Evolutionary conservation across 2,329 filamentous ascomycete species (phyloP).

Genomic region (Diaporthe nobilis): DNA sequence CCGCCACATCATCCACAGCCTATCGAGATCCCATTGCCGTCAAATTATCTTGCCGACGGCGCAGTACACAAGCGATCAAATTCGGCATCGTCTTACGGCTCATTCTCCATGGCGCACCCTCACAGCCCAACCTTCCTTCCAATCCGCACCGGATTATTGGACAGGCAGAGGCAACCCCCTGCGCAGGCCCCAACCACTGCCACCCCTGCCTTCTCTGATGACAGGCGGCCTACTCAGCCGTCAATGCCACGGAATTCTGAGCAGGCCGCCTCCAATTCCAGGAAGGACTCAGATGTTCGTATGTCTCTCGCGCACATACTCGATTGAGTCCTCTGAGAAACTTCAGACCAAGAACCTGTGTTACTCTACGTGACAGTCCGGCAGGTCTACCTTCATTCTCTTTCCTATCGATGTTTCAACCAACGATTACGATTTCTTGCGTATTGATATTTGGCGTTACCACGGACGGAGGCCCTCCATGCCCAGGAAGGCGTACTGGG

Average conservation of each 20-base stretch:
- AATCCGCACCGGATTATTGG: background rate
- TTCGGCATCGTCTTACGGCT: constrained; percentile 31
- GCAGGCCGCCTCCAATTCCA: background rate
- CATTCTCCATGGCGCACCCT: background rate
- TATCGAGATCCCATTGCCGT: background rate
- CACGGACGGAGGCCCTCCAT: background rate
- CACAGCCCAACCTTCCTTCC: background rate
- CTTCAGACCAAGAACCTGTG: background rate
- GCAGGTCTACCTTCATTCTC: background rate
- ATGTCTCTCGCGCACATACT: constrained; percentile 11
- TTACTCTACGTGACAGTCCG: background rate
- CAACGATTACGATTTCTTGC: background rate
- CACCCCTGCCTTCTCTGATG: too few species aligned
- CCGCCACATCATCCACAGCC: background rate
- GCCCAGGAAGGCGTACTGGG: background rate
- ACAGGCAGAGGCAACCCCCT: background rate
- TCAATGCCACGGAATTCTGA: background rate
- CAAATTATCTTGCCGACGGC: background rate
- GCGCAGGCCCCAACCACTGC: background rate
- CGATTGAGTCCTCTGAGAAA: background rate
- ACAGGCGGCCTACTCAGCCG: too few species aligned
- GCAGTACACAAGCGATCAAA: constrained; percentile 8
- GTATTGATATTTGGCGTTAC: constrained; percentile 10
- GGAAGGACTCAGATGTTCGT: constrained; percentile 9
- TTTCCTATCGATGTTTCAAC: background rate